Evolutionary conservation across 768 basidiomycete genomes (phyloP).

Genomic region (Trametes punicea): DNA sequence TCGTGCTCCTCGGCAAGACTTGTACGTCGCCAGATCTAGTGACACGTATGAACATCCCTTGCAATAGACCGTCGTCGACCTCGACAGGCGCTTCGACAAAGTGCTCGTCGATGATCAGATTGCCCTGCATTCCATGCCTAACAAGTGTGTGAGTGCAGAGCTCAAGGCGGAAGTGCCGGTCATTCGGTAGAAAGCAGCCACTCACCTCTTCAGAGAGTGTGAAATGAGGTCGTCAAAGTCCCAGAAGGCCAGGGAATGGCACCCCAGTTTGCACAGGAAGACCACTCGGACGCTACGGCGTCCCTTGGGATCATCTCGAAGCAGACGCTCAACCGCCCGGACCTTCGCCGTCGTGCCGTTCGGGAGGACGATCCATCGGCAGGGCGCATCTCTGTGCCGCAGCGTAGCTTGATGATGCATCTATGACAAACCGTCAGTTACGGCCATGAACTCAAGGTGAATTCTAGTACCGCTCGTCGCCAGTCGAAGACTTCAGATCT

Average conservation of each 20-base stretch:
- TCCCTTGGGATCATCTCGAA: background rate
- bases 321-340: background rate
- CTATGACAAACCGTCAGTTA: background rate
- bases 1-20: background rate
- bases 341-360: background rate
- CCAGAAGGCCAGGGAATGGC: background rate
- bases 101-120: background rate
- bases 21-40: background rate
- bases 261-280: background rate
- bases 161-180: no score
- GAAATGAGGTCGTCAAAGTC: background rate
- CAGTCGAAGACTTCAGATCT: slow-evolving; percentile 1
- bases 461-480: background rate
- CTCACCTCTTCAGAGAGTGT: background rate
- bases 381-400: background rate
- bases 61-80: background rate
- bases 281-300: background rate
- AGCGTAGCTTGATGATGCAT: background rate
- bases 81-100: no score
- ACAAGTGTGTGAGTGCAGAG: no score
- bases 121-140: background rate
- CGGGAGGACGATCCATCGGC: slow-evolving; percentile 2
- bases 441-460: no score
- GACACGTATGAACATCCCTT: background rate
- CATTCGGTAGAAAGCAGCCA: no score